Percentiles rank a stretch among this genome's conserved stretches.
phyloP scores from a whole-genome alignment of 106 monocot species.

The Cymbidium sinense region DNA sequence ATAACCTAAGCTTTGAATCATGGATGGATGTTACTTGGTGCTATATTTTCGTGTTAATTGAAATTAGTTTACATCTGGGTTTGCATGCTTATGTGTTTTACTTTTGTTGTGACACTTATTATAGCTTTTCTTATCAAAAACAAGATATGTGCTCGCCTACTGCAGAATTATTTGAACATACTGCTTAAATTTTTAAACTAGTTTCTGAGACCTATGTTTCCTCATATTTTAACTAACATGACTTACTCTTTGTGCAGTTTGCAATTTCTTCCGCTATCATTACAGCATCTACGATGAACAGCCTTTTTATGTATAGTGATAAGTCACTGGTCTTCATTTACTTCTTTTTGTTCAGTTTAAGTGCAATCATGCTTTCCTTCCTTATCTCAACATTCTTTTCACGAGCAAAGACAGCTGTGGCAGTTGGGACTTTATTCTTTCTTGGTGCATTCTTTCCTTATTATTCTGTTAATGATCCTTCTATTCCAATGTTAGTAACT shows the following conservation, averaged over 20 bases:
- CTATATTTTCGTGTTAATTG: too few species aligned
- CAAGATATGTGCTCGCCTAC: background rate
- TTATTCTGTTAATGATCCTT: slow-evolving; percentile 80
- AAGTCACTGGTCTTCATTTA: slow-evolving; percentile 82
- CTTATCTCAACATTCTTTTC: slow-evolving; percentile 91
- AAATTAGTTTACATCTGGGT: background rate
- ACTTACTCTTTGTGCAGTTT: slow-evolving; percentile 51
- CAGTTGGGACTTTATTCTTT: slow-evolving; percentile 88
- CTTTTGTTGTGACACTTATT: background rate
- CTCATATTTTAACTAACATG: background rate
- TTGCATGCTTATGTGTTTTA: background rate
- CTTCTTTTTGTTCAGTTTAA: slow-evolving; percentile 79
- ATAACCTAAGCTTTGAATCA: background rate
- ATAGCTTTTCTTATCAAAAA: background rate
- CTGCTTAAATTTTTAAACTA: background rate
- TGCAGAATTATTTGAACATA: background rate
- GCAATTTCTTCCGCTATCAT: slow-evolving; percentile 78
- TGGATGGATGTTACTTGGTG: background rate
- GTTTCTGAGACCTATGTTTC: background rate
- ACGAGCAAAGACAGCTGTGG: slow-evolving; percentile 88
- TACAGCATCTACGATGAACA: slow-evolving; percentile 78
- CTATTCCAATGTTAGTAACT: slow-evolving; percentile 57
- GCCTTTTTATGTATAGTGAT: slow-evolving; percentile 80
- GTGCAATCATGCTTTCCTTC: slow-evolving; percentile 83
- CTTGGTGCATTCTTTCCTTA: slow-evolving; percentile 86